Evolutionary conservation across 805 yeast genomes (phyloP).

Genomic region (Starmerella sp.): DNA sequence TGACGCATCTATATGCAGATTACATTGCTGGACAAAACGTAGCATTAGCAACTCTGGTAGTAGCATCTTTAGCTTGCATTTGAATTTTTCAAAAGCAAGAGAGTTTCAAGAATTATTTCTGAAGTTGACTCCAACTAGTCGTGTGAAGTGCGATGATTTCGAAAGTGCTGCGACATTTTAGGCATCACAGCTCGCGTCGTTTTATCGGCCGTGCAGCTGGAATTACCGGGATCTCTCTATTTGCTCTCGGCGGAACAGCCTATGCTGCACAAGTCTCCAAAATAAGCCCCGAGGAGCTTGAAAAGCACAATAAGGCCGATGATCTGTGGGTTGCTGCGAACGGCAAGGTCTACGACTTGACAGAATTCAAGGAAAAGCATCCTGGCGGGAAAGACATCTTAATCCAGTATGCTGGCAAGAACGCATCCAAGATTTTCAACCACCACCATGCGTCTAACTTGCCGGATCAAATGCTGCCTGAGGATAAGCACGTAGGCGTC

Average conservation of each 20-base stretch:
- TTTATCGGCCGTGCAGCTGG: background rate
- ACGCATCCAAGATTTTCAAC: conserved; percentile 71
- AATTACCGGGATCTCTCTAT: background rate
- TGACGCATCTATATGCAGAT: too few species aligned
- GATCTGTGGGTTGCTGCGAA: conserved; percentile 81
- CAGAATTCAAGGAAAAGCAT: conserved; percentile 46
- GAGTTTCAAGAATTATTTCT: too few species aligned
- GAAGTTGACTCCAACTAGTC: background rate
- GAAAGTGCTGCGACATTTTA: background rate
- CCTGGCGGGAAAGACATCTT: conserved; percentile 53
- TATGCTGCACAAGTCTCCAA: background rate
- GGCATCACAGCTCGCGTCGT: background rate
- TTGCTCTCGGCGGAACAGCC: background rate
- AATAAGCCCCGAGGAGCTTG: conserved; percentile 28
- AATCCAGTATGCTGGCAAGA: conserved; percentile 50
- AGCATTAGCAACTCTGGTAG: too few species aligned
- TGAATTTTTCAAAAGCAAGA: too few species aligned
- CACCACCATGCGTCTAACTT: conserved; percentile 85
- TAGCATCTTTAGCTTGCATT: too few species aligned
- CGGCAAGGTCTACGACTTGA: conserved; percentile 67
- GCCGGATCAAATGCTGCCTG: conserved; percentile 48
- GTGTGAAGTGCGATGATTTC: background rate
- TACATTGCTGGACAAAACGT: too few species aligned
- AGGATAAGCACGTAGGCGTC: conserved; percentile 35
- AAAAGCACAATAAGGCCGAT: conserved; percentile 43